Conservation (phyloP, 257 asterid genomes). For the Cruciata laevipes region DNA sequence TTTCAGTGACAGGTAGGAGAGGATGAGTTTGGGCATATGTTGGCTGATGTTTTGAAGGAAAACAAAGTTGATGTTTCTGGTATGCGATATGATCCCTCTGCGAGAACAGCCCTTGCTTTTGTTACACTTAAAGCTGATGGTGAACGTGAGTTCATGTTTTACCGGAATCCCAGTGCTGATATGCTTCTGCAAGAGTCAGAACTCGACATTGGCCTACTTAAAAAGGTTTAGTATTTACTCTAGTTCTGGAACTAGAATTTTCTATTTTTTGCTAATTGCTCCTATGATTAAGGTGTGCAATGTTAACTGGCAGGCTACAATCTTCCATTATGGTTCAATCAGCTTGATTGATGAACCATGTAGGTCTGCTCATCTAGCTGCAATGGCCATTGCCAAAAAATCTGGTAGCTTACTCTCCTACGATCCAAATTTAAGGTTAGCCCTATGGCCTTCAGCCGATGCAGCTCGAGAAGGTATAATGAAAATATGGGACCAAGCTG, state of each 20-base stretch:
- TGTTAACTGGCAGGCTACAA: slow-evolving; percentile 51
- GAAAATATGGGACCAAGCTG: slow-evolving; percentile 79
- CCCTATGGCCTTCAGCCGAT: slow-evolving; percentile 86
- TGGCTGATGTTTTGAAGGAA: slow-evolving; percentile 64
- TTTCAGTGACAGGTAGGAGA: slow-evolving; percentile 63
- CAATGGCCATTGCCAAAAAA: slow-evolving; percentile 67
- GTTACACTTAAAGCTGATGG: slow-evolving; percentile 83
- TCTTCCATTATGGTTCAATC: slow-evolving; percentile 91
- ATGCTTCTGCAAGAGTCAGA: slow-evolving; percentile 73
- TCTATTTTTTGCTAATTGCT: slow-evolving; percentile 8
- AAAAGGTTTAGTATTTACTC: slow-evolving; percentile 44
- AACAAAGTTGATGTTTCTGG: slow-evolving; percentile 74
- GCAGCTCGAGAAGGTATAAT: slow-evolving; percentile 77
- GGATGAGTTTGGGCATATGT: slow-evolving; percentile 86
- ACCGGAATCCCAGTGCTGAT: slow-evolving; percentile 90
- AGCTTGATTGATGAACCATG: slow-evolving; percentile 89
- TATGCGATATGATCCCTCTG: slow-evolving; percentile 62
- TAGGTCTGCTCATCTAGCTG: slow-evolving; percentile 71
- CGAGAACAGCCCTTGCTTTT: slow-evolving; percentile 88
- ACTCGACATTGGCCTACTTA: slow-evolving; percentile 56
- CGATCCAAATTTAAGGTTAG: slow-evolving; percentile 88
- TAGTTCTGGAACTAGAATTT: neutral
- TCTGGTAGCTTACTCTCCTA: slow-evolving; percentile 78
- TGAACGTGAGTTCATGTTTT: slow-evolving; percentile 92
- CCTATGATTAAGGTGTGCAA: slow-evolving; percentile 10